Conservation (phyloP, 805 yeast genomes). For the Ogataea minuta region DNA sequence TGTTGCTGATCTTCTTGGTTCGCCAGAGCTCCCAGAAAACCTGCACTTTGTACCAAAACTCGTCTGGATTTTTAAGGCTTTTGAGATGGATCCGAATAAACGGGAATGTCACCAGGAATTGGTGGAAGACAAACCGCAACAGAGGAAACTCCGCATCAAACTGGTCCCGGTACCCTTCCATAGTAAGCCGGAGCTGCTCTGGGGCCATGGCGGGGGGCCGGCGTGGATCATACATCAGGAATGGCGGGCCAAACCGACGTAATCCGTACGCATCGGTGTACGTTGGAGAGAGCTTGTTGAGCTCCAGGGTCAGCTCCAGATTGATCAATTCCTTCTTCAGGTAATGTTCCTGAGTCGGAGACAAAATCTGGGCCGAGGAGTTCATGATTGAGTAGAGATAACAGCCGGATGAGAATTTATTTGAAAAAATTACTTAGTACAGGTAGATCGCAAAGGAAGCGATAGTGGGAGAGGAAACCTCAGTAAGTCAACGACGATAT, state of each 20-base stretch:
- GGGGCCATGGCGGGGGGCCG: conserved; percentile 22
- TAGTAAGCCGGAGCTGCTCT: conserved; percentile 19
- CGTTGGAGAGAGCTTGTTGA: conserved; percentile 45
- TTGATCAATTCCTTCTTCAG: conserved; percentile 78
- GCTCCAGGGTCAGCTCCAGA: conserved; percentile 60
- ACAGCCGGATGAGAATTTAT: no score
- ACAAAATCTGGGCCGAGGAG: conserved; percentile 24
- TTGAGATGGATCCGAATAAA: conserved; percentile 54
- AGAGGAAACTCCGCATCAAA: conserved; percentile 57
- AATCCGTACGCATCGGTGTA: conserved; percentile 60
- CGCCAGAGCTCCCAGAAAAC: conserved; percentile 79
- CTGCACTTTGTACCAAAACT: conserved; percentile 83
- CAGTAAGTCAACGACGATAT: no score
- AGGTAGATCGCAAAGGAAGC: no score
- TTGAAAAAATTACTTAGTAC: no score
- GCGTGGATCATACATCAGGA: conserved; percentile 47
- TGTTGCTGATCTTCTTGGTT: conserved; percentile 63
- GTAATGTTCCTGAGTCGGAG: conserved; percentile 79
- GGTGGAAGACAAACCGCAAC: conserved; percentile 59
- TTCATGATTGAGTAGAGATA: neutral
- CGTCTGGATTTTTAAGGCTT: conserved; percentile 16
- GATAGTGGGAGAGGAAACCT: no score
- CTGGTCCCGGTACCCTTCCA: conserved; percentile 19
- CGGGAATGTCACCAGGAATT: conserved; percentile 71
- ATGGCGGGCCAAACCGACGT: conserved; percentile 76